Conservation (phyloP, 1,284 basidiomycete genomes). For the Sporisorium scitamineum region DNA sequence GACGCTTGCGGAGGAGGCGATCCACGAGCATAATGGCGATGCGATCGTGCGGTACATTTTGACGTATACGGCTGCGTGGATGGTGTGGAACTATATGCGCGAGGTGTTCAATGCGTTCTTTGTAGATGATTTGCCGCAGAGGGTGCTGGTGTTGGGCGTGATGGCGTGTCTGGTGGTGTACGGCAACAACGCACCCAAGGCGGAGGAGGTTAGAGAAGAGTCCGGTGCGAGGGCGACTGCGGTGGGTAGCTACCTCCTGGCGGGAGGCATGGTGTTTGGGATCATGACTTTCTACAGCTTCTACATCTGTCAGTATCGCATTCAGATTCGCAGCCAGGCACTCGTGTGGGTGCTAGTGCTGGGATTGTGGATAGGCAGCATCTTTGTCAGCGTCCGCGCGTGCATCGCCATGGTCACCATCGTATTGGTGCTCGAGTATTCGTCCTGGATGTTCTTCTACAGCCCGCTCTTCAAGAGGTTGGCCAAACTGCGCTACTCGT, state of each 20-base stretch:
- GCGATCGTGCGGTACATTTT: slow-evolving; percentile 56
- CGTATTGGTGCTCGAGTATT: slow-evolving; percentile 53
- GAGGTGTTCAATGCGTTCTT: slow-evolving; percentile 63
- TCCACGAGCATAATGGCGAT: slow-evolving; percentile 51
- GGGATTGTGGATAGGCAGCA: slow-evolving; percentile 53
- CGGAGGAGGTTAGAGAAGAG: slow-evolving; percentile 32
- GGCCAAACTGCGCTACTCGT: slow-evolving; percentile 53
- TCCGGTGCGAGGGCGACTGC: slow-evolving; percentile 50
- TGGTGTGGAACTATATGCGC: slow-evolving; percentile 61
- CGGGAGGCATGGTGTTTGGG: slow-evolving; percentile 43
- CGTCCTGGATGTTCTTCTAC: slow-evolving; percentile 55
- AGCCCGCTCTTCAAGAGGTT: slow-evolving; percentile 51
- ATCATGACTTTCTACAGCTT: slow-evolving; percentile 48
- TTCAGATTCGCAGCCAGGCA: slow-evolving; percentile 50
- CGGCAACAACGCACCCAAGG: slow-evolving; percentile 58
- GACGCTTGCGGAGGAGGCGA: slow-evolving; percentile 55
- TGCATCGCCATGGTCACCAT: slow-evolving; percentile 55
- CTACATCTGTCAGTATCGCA: slow-evolving; percentile 60
- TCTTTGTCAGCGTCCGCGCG: slow-evolving; percentile 46
- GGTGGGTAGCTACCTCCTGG: slow-evolving; percentile 55
- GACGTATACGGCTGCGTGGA: slow-evolving; percentile 57
- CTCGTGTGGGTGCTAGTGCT: slow-evolving; percentile 40
- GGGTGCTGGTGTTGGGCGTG: slow-evolving; percentile 56
- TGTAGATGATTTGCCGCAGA: slow-evolving; percentile 55
- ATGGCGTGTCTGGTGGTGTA: slow-evolving; percentile 59